phyloP scores from a whole-genome alignment of 2,329 filamentous ascomycete species.

The Penicillium brevicompactum region DNA sequence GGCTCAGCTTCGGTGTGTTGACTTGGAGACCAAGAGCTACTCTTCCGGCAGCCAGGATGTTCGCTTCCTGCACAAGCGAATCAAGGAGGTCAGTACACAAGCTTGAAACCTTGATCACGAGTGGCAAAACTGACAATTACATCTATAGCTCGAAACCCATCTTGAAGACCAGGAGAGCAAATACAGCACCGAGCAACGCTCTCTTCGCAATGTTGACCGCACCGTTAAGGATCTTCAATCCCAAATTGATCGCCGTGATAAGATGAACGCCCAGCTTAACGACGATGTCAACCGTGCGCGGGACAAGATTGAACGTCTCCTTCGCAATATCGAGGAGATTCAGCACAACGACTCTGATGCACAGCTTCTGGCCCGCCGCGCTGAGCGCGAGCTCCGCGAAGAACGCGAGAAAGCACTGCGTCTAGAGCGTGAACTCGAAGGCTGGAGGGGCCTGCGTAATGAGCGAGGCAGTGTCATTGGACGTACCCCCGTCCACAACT shows the following conservation, averaged over 20 bases:
- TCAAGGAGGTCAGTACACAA: slow-evolving; percentile 77
- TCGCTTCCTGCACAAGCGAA: slow-evolving; percentile 88
- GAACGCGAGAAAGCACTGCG: slow-evolving; percentile 79
- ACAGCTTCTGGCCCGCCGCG: slow-evolving; percentile 79
- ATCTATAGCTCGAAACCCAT: slow-evolving; percentile 75
- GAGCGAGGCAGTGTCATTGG: slow-evolving; percentile 56
- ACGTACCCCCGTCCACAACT: slow-evolving; percentile 30
- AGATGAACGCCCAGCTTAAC: slow-evolving; percentile 74
- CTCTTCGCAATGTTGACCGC: slow-evolving; percentile 88
- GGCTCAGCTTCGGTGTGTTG: slow-evolving; percentile 83
- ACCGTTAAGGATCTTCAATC: slow-evolving; percentile 89
- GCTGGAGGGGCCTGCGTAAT: slow-evolving; percentile 71
- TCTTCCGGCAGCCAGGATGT: slow-evolving; percentile 93
- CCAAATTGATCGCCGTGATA: slow-evolving; percentile 91
- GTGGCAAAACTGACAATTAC: slow-evolving; percentile 17
- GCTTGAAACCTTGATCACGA: not conserved
- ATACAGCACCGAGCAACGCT: slow-evolving; percentile 78
- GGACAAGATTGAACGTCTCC: slow-evolving; percentile 87
- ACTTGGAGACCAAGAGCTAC: slow-evolving; percentile 96
- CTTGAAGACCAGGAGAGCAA: slow-evolving; percentile 81
- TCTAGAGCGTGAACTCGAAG: slow-evolving; percentile 86
- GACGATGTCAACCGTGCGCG: slow-evolving; percentile 84
- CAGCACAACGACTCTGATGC: slow-evolving; percentile 82
- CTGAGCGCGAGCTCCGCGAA: slow-evolving; percentile 86
- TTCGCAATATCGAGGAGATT: slow-evolving; percentile 89